Evolutionary conservation across 352 stramenopile species (phyloP).

Genomic region (Discostella stelligera): DNA sequence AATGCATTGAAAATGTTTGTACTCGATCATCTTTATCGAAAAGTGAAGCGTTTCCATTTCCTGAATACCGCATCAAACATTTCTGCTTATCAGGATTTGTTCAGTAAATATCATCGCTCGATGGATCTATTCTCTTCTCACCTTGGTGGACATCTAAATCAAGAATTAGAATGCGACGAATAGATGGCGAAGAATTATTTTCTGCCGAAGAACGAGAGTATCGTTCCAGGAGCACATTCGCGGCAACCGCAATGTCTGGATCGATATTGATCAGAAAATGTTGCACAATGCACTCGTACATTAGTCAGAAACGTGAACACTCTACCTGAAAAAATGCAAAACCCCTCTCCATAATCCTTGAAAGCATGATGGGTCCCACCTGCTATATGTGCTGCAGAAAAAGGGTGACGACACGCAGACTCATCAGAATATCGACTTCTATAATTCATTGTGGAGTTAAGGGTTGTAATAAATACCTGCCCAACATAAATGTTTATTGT

Average conservation of each 20-base stretch:
- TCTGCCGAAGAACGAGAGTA: slow-evolving; percentile 40
- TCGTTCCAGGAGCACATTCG: slow-evolving; percentile 81
- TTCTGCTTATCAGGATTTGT: neutral
- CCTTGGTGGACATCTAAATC: slow-evolving; percentile 85
- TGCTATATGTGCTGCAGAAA: slow-evolving; percentile 76
- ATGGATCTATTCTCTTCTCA: neutral
- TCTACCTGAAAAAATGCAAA: slow-evolving; percentile 67
- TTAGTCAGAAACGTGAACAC: neutral
- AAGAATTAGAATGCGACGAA: slow-evolving; percentile 82
- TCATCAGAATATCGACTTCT: too few species aligned
- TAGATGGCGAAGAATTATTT: slow-evolving; percentile 7
- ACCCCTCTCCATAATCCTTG: slow-evolving; percentile 83
- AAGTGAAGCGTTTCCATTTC: slow-evolving; percentile 85
- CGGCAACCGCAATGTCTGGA: slow-evolving; percentile 84
- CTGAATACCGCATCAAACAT: slow-evolving; percentile 14
- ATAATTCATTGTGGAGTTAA: neutral
- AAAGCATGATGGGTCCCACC: slow-evolving; percentile 87
- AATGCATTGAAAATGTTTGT: slow-evolving; percentile 85
- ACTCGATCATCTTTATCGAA: slow-evolving; percentile 76
- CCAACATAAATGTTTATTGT: slow-evolving; percentile 37
- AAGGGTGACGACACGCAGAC: too few species aligned
- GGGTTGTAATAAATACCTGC: slow-evolving; percentile 8
- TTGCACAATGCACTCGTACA: neutral
- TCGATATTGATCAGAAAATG: slow-evolving; percentile 63
- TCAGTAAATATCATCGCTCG: neutral